phyloP scores from a whole-genome alignment of 306 rosid genomes.

The Prinsepia uniflora region DNA sequence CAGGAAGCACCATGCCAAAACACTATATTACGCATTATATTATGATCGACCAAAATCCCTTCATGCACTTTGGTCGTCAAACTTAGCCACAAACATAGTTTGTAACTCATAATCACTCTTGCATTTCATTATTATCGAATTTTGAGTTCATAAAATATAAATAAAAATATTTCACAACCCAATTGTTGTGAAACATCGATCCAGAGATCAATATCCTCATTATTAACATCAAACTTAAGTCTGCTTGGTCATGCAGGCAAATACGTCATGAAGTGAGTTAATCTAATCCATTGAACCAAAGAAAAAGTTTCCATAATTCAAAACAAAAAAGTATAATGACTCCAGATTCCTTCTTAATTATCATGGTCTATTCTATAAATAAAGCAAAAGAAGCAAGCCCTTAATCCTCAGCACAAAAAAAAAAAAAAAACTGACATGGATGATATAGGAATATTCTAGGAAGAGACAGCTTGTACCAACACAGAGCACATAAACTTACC shows the following conservation, averaged over 20 bases:
- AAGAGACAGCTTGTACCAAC: conserved; percentile 15
- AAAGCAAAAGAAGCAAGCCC: conserved; percentile 4
- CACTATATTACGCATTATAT: neutral
- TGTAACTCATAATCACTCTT: neutral
- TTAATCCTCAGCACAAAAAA: neutral
- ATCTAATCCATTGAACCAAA: neutral
- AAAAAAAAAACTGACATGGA: neutral
- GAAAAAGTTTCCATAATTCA: neutral
- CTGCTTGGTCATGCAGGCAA: neutral
- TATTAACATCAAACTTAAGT: neutral
- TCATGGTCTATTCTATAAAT: neutral
- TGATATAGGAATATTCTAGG: conserved; percentile 8
- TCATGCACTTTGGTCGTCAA: neutral
- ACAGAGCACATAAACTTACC: conserved; percentile 43
- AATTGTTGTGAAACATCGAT: conserved; percentile 4
- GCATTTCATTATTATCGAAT: neutral
- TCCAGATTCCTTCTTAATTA: neutral
- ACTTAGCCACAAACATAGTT: neutral
- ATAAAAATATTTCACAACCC: neutral
- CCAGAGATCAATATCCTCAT: neutral
- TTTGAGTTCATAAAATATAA: neutral
- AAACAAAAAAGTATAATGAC: neutral
- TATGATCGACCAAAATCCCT: neutral
- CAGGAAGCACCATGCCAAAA: neutral
- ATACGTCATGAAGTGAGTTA: neutral